Base-by-base conservation (phyloP, 2,329 filamentous ascomycete genomes). In the Colletotrichum sp. region DNA sequence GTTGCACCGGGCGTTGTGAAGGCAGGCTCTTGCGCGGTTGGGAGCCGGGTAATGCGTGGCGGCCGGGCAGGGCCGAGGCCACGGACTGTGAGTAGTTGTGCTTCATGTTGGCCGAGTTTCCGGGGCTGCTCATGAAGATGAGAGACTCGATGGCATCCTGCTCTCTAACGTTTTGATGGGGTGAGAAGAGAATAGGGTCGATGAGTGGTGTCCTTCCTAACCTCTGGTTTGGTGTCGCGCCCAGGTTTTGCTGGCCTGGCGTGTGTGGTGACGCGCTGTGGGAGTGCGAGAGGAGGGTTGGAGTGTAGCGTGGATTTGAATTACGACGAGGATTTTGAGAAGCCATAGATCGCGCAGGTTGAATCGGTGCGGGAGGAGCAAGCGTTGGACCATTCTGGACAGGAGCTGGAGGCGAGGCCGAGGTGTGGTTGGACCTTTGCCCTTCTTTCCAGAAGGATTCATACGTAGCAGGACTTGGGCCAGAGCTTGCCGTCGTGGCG, bases 71-170 rank as follows among this genome's bases (percentile, higher is more conserved):
- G 12, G 36, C 57, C 15, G 76, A 69, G 3, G 87, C 86, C 13
- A 82, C 82, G 1, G 85, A 81, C 0, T 87, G 84, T 1, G 90
- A 88, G 74, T 92, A 92, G 12, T 84, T 82, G 76, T 90, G 90
- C 77, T 91, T 91, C 79, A 93, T 84, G 76, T 91, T 92, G 57
- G 90, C 88, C 60, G 93, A 93, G 83, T 95, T 94, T 18, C 93
- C 93, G 0, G 94, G 94, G 77, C 93, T 95, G 80, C 94, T 95
- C 92, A 97, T 94, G 81, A 96, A 96, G 30, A 96, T 87, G 28
- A 97, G 85, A 1, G 94, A 94, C 81, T 96, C 95, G 63, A 96
- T 92, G 8, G 95, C 95, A 80, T 96, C 95, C 81, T 96, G 94
- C 81, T 97, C 95, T 68, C 94, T 91, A 10, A 91, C 86, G 26